Evolutionary conservation across 2,329 filamentous ascomycete species (phyloP), one percentile per base, ranked within the genome.

Genomic region (Sarocladium kiliense): DNA sequence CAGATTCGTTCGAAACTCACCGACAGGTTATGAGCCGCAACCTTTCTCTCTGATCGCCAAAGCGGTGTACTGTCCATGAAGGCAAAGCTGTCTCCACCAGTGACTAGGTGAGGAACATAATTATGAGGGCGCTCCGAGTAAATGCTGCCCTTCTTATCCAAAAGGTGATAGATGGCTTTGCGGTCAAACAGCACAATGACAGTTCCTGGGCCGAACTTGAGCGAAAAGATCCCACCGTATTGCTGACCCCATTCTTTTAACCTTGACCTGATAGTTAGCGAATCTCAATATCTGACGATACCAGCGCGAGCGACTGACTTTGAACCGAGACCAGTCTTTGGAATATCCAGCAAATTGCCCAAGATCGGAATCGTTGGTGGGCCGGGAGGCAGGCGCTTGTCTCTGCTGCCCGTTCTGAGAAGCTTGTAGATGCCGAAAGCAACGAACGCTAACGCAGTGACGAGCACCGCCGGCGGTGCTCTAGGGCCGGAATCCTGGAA

Each of bases 101-200:
- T 72, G 50, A 79, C 76, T 25, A 79, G 62, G 36, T 55, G 42
- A 1, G 68, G 66, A 10, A 79, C 71, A 55, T 75, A 73, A 1
- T 68, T 73, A 0, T 63, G 59, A 1, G 76, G 75, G 4, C 76
- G 64, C 30, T 72, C 65, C 53, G 69, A 75, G 60, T 75, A 77
- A 9, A 73, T 70, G 27, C 63, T 64, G 30, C 68, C 72, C 49
- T 70, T 74, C 61, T 74, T 75, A 60, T 78, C 77, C 14, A 79
- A 54, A 2, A 75, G 66, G 50, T 74, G 65, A 56, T 75, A 73
- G 39, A 76, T 63, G 2, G 74, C 59, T 1, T 63, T 59, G 4
- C 68, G 69, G 37, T 71, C 67, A 1, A 68, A 74, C 26, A 79
- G 58, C 10, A 78, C 71, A 1, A 74, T 67, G 10, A 67, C 64